Percentiles rank a stretch among this genome's conserved stretches.
Evolutionary conservation across 2,329 filamentous ascomycete species (phyloP).

Genomic region (Talaromyces sp.): DNA sequence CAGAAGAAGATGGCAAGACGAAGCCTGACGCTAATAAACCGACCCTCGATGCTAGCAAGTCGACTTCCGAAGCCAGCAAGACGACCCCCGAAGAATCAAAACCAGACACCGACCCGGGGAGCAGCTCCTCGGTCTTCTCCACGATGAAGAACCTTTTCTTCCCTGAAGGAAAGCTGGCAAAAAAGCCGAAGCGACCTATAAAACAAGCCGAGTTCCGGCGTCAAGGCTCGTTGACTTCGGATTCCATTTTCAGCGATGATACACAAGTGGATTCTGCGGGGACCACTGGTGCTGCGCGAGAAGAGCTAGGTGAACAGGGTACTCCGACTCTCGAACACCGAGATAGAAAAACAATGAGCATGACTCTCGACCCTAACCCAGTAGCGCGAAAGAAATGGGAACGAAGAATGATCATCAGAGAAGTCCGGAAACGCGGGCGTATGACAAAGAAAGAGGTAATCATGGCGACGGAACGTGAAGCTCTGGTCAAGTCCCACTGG

Average conservation of each 20-base stretch:
- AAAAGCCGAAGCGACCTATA: slow-evolving; percentile 23
- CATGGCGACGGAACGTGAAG: slow-evolving; percentile 58
- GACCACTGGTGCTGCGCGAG: slow-evolving; percentile 17
- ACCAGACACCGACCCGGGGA: slow-evolving; percentile 10
- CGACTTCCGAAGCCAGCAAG: slow-evolving; percentile 19
- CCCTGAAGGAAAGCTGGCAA: slow-evolving; percentile 17
- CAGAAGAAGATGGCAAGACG: slow-evolving; percentile 21
- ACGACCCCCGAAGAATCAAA: slow-evolving; percentile 11
- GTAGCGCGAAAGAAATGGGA: slow-evolving; percentile 67
- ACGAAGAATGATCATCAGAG: slow-evolving; percentile 74
- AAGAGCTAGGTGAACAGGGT: slow-evolving; percentile 17
- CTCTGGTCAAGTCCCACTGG: slow-evolving; percentile 58
- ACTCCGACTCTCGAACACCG: slow-evolving; percentile 26
- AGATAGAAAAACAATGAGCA: slow-evolving; percentile 52
- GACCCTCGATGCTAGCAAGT: background rate
- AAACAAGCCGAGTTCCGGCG: slow-evolving; percentile 23
- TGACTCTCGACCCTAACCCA: slow-evolving; percentile 70
- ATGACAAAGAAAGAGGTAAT: slow-evolving; percentile 63
- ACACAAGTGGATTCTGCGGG: slow-evolving; percentile 20
- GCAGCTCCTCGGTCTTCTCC: slow-evolving; percentile 19
- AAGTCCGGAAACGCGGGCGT: slow-evolving; percentile 63
- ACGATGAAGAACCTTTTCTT: slow-evolving; percentile 29
- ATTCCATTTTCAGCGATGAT: slow-evolving; percentile 40
- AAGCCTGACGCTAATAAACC: slow-evolving; percentile 15
- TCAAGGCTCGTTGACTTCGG: slow-evolving; percentile 29